A percentile compares a stretch with the other conserved stretches of the same genome.
phyloP scores from a whole-genome alignment of 257 asterid species.

The Cinchona pubescens region DNA sequence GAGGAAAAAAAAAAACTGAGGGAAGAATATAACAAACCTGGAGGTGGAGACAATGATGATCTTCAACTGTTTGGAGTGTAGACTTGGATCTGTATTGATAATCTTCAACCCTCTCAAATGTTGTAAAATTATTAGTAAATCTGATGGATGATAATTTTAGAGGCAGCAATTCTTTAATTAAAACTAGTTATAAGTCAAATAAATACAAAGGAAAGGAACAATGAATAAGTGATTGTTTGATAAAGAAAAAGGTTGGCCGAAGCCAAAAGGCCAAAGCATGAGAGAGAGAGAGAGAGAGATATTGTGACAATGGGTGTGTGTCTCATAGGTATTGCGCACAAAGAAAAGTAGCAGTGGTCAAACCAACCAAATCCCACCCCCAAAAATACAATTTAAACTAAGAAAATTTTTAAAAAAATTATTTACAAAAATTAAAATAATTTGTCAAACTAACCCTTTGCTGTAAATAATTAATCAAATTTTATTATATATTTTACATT shows the following conservation, averaged over 20 bases:
- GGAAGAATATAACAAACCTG: slow-evolving; percentile 32
- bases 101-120: neutral
- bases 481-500: no score
- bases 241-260: slow-evolving; percentile 25
- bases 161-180: no score
- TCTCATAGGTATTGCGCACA: slow-evolving; percentile 12
- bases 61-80: neutral
- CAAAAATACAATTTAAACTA: no score
- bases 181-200: no score
- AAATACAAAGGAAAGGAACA: slow-evolving; percentile 38
- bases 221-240: slow-evolving; percentile 31
- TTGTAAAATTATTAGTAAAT: neutral
- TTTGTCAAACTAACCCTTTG: no score
- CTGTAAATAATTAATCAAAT: no score
- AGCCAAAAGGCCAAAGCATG: slow-evolving; percentile 11
- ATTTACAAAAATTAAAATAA: no score
- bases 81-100: slow-evolving; percentile 18
- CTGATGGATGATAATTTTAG: neutral
- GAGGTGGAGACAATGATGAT: slow-evolving; percentile 6
- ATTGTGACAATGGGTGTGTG: neutral
- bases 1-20: neutral
- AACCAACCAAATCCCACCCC: slow-evolving; percentile 47
- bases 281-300: no score
- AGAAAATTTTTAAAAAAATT: no score
- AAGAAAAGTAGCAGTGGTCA: slow-evolving; percentile 61